These are phyloP conservation scores for Metarhizium anisopliae DNA, from an alignment of 2,329 filamentous ascomycete species.

Conservation along the genomic window DNA sequence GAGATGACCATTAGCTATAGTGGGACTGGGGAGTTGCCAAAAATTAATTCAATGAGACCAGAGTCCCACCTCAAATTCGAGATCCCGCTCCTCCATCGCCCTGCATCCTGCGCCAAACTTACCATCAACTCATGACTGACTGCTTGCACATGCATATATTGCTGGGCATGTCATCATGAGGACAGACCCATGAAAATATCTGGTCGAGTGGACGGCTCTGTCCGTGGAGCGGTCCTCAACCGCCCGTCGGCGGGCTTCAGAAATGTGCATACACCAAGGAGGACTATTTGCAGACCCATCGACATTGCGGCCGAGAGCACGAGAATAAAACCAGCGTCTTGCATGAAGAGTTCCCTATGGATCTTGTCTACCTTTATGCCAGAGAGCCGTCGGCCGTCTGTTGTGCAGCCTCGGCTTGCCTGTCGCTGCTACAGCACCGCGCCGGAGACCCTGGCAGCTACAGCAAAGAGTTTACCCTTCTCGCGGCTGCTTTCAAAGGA, in stretches of 20 bases:
- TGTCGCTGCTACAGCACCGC: slow-evolving; percentile 18
- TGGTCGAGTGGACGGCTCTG: slow-evolving; percentile 50
- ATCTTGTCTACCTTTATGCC: slow-evolving; percentile 32
- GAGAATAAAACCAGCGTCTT: slow-evolving; percentile 13
- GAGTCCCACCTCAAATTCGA: not conserved
- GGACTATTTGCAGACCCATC: slow-evolving; percentile 17
- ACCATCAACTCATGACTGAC: not conserved
- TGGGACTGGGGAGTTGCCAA: not conserved
- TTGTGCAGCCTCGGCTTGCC: slow-evolving; percentile 4
- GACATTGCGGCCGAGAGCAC: slow-evolving; percentile 9
- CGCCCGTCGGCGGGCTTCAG: slow-evolving; percentile 27
- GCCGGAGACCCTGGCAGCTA: slow-evolving; percentile 12
- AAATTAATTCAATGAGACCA: not conserved
- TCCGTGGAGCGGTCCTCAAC: slow-evolving; percentile 46
- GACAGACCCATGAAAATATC: slow-evolving; percentile 52
- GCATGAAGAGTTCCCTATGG: slow-evolving; percentile 27
- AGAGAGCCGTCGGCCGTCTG: slow-evolving; percentile 11
- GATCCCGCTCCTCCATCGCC: not conserved
- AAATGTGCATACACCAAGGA: slow-evolving; percentile 12
- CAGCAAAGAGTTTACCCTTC: not conserved
- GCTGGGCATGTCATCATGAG: slow-evolving; percentile 30
- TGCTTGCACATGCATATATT: not conserved
- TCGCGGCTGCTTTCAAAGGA: slow-evolving; percentile 2
- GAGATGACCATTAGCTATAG: not conserved
- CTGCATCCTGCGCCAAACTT: not conserved